Conservation (phyloP, 768 basidiomycete genomes). For the Leccinellum luteum region DNA sequence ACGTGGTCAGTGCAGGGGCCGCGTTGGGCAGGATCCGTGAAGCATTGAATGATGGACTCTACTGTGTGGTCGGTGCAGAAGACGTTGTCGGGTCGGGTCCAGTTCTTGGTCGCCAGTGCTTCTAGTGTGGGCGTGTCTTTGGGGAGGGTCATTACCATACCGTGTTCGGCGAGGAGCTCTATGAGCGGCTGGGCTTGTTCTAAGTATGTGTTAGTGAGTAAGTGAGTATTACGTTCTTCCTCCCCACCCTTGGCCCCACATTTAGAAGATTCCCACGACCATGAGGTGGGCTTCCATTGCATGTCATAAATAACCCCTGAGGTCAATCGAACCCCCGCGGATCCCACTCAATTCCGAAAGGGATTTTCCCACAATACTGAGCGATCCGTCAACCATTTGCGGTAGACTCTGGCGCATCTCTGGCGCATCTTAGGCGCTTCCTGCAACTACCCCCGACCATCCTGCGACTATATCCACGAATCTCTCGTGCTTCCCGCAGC, state of each 20-base stretch:
- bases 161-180: background rate
- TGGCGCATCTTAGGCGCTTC: no score
- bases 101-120: slow-evolving; percentile 29
- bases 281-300: background rate
- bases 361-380: background rate
- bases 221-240: background rate
- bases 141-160: slow-evolving; percentile 36
- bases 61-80: background rate
- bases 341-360: background rate
- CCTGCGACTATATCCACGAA: no score
- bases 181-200: background rate
- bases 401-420: no score
- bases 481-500: no score
- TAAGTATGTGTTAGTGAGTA: background rate
- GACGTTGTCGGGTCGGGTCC: slow-evolving; percentile 8
- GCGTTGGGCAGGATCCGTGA: accelerated
- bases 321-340: background rate
- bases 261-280: background rate
- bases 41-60: background rate
- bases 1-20: slow-evolving; percentile 12
- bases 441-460: no score
- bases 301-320: background rate
- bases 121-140: slow-evolving; percentile 35
- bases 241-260: background rate
- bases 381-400: background rate